Evolutionary conservation across 768 basidiomycete genomes (phyloP), one percentile per base, ranked within the genome.

Genomic region (Russula earlei): DNA sequence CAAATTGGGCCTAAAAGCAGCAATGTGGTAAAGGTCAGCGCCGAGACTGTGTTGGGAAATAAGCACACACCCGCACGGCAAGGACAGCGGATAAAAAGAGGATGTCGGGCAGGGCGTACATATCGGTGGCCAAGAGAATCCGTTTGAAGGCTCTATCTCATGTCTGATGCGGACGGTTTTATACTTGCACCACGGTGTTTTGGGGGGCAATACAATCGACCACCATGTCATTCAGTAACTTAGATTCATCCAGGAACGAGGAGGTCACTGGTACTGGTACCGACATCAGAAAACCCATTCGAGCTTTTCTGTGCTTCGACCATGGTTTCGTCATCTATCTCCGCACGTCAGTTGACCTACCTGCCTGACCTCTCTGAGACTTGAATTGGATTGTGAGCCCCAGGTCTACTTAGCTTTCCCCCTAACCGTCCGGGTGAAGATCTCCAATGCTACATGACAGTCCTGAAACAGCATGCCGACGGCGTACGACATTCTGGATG

Each of bases 401-500:
- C 44, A 46, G 7, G 7, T 5, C 15, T 4, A n/a, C n/a, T n/a
- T 40, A 15, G 25, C n/a, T n/a, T n/a, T 27, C 9, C 6, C 17
- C 27, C 44, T 29, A 17, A 40, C n/a, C n/a, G 20, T 10, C 12
- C n/a, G n/a, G n/a, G n/a, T n/a, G n/a, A n/a, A n/a, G n/a, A n/a
- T 37, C 25, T 31, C 49, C n/a, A 33, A 43, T 7, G 1, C 34
- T n/a, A 40, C 33, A 34, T 5, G 14, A 25, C 31, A 67, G 67
- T 33, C 55, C 58, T 60, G n/a, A 70, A 63, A 27, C 66, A 69
- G 46, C 75, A 76, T 60, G 77, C 76, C 9, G 79, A 80, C 48
- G 79, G 79, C 12, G 67, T 78, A n/a, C 66, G 22, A 60, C 63
- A 40, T 73, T 67, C 62, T 73, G 69, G 70, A 68, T 77, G 59